phyloP scores from a whole-genome alignment of 164 flowering plant species.

The Macadamia tetraphylla region DNA sequence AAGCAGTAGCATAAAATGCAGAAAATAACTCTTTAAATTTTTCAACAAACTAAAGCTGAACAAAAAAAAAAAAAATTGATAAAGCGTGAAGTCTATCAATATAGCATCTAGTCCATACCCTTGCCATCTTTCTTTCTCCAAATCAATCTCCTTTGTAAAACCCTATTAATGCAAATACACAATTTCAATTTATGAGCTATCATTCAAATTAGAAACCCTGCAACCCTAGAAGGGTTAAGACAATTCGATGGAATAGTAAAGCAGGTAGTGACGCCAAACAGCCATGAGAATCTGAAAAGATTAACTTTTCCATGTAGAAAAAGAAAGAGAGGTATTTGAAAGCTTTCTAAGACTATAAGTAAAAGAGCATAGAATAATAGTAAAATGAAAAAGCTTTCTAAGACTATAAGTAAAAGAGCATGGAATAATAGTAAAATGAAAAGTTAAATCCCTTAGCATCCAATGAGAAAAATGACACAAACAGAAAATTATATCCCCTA shows the following conservation, averaged over 20 bases:
- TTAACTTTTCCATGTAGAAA: too few species aligned
- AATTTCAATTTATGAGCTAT: neutral
- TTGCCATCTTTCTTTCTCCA: constrained; percentile 95
- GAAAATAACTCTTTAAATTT: too few species aligned
- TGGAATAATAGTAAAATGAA: neutral
- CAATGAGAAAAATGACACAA: neutral
- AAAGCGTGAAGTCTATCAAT: constrained; percentile 4
- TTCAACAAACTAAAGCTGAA: too few species aligned
- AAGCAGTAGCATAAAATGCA: too few species aligned
- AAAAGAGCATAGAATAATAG: neutral
- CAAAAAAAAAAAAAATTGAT: neutral
- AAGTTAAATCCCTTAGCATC: neutral
- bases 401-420: neutral
- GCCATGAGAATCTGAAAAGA: too few species aligned
- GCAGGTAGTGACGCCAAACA: neutral
- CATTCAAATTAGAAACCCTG: neutral
- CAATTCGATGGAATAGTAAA: neutral
- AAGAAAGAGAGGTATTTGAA: too few species aligned
- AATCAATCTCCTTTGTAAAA: constrained; percentile 82
- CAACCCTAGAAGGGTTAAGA: neutral
- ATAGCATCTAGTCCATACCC: constrained; percentile 52
- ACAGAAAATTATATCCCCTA: too few species aligned
- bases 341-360: too few species aligned
- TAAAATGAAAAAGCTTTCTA: neutral
- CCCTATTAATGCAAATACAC: constrained; percentile 45